Base-by-base conservation (phyloP, 805 yeast genomes). In the Pichia phayaonensis region DNA sequence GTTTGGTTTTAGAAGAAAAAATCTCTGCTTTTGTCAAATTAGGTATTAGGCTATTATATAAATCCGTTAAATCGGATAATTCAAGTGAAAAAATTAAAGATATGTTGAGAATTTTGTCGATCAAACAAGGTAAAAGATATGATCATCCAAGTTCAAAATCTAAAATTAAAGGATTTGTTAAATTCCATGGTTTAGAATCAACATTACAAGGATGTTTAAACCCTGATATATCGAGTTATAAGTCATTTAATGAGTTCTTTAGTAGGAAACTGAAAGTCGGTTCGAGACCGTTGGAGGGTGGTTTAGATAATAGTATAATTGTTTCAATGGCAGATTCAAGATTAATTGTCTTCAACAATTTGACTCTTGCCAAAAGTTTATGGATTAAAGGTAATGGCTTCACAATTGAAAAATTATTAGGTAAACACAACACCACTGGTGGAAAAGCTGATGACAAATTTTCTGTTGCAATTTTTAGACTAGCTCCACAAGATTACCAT, bases 401-500 rank as follows among this genome's bases (percentile, higher is more conserved):
- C 65, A 76, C 89, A 0, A 61, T 92, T 20, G 67, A 72, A 6
- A 81, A 86, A 54, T 69, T 92, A 3, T 20, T 62, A 11, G 48
- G 51, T 24, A 51, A 34, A 20, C 15, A 44, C 23, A 70, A 86
- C 49, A 72, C 76, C 45, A 72, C 73, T 0, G 42, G 15, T 11
- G 24, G 12, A 18, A 68, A 68, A 46, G 70, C 69, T 48, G 60
- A 61, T 18, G 70, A 74, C 6, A 85, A 26, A 31, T 42, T 89
- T 41, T 71, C 90, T 4, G 66, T 90, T 42, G 90, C 85, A 0
- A 79, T 92, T 2, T 92, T 92, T 65, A 70, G 99, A 51, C 70
- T 92, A 42, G 98, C 99, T 0, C 99, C 99, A 1, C 99, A 92
- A 64, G 99, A 92, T 64, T 92, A 92, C 62, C 99, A 92, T 63